Evolutionary conservation across 768 basidiomycete genomes (phyloP), one percentile per base, ranked within the genome.

Genomic region (Tulasnella sp.): DNA sequence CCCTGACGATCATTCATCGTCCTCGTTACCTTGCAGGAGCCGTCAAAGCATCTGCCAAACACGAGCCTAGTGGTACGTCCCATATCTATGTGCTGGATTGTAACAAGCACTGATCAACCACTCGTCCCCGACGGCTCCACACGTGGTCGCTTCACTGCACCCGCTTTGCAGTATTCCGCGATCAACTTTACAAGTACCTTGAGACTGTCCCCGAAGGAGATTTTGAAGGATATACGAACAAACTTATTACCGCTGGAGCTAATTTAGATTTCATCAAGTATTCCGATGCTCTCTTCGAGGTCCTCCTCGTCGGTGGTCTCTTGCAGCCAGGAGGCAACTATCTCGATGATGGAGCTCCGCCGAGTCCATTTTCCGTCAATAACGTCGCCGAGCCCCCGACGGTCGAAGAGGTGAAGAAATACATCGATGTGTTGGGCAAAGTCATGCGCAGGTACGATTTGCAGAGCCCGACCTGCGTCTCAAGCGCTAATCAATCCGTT

Each of bases 181-280:
- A 97, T 85, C 94, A 96, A 83, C 92, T 97, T 83, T 94, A 93
- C 86, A 96, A 96, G 87, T 92, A 96, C 83, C 90, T 97, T 72
- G 94, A 96, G 88, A 92, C 94, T 41, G 92, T 95, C 73, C 89
- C 90, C 34, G 89, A 90, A 79, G 90, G 89, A 86, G 95, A 96
- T 85, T 96, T 96, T 86, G 96, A 97, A 83, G 88, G 90, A 18
- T 92, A 93, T 85, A 87, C 92, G 72, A 89, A 91, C 84, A 96
- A 96, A 87, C 91, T 99, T 84, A 90, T 96, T 83, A 93, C 94
- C 86, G 96, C 97, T 80, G 97, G 97, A 64, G 92, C 93, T 37
- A 93, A 94, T 75, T 93, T 99, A 86, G 98, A 99, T 87, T 93
- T 92, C 85, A 92, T 97, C 87, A 98, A 98, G 88, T 98, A 99